Evolutionary conservation across 1,284 basidiomycete genomes (phyloP).

Genomic region (Cryptococcus wingfieldii): DNA sequence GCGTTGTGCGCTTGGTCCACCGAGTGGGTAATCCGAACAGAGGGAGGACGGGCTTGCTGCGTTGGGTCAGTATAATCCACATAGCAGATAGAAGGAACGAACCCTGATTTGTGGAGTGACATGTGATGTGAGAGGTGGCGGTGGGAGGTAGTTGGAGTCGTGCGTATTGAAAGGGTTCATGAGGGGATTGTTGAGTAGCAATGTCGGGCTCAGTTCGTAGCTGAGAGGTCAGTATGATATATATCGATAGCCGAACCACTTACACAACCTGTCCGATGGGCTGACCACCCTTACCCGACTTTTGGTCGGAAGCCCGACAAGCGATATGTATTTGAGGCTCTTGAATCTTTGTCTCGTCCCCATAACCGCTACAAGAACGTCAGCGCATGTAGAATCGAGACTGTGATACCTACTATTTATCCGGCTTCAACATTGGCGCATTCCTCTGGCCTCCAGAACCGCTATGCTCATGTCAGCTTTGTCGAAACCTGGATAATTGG

Average conservation of each 20-base stretch:
- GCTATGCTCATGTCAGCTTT: constrained; percentile 17
- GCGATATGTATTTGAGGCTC: constrained; percentile 49
- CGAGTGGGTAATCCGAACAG: constrained; percentile 14
- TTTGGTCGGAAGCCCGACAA: constrained; percentile 31
- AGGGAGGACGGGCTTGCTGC: constrained; percentile 18
- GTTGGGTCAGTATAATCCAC: neutral
- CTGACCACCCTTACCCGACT: constrained; percentile 25
- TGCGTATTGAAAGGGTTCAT: constrained; percentile 40
- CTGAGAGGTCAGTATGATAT: constrained; percentile 13
- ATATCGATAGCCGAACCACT: constrained; percentile 4
- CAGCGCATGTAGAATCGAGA: neutral
- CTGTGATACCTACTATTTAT: constrained; percentile 25
- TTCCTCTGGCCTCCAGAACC: constrained; percentile 40
- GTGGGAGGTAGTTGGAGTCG: constrained; percentile 48
- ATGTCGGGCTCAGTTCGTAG: constrained; percentile 48
- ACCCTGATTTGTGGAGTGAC: constrained; percentile 18
- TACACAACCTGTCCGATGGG: constrained; percentile 45
- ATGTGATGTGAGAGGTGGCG: constrained; percentile 36
- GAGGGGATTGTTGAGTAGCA: constrained; percentile 46
- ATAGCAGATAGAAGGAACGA: neutral
- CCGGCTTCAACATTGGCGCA: constrained; percentile 30
- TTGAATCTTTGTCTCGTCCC: constrained; percentile 43
- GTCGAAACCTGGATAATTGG: neutral
- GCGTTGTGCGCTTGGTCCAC: constrained; percentile 4
- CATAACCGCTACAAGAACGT: constrained; percentile 34